These are phyloP conservation scores for Plenodomus lindquistii DNA, from an alignment of 2,329 filamentous ascomycete species.

Conservation along the genomic window DNA sequence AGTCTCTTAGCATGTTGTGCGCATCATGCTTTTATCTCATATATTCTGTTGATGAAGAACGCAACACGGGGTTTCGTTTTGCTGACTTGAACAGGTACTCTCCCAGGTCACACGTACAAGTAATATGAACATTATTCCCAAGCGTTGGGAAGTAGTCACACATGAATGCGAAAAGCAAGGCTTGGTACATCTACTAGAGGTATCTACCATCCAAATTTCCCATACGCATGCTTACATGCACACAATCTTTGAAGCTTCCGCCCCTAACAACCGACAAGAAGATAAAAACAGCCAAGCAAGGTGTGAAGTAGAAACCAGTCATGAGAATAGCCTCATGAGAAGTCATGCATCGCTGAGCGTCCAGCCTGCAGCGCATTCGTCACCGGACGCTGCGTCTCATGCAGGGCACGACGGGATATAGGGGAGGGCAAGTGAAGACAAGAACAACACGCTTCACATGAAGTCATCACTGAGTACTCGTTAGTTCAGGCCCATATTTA, in stretches of 20 bases:
- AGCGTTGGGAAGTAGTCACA: too few relatives aligned
- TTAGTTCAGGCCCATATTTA: slow-evolving; percentile 18
- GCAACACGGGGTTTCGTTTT: too few relatives aligned
- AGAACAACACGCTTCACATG: slow-evolving; percentile 35
- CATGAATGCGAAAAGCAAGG: background rate
- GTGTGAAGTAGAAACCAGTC: background rate
- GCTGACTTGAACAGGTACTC: too few relatives aligned
- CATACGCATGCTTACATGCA: background rate
- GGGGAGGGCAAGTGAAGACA: background rate
- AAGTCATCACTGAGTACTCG: slow-evolving; percentile 40
- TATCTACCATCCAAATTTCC: slow-evolving; percentile 1
- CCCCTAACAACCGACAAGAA: background rate
- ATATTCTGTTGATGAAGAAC: too few relatives aligned
- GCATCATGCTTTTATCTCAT: too few relatives aligned
- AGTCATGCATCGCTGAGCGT: background rate
- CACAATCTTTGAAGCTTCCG: background rate
- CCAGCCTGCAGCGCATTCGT: background rate
- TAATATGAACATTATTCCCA: too few relatives aligned
- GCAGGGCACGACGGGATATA: background rate
- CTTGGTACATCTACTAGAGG: background rate
- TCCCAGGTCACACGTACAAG: too few relatives aligned
- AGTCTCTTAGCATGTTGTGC: too few relatives aligned
- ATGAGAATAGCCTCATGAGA: background rate
- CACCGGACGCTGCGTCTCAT: background rate
- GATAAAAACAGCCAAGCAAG: background rate